Conservation (phyloP, 1,284 basidiomycete genomes). For the Moniliella sp. region DNA sequence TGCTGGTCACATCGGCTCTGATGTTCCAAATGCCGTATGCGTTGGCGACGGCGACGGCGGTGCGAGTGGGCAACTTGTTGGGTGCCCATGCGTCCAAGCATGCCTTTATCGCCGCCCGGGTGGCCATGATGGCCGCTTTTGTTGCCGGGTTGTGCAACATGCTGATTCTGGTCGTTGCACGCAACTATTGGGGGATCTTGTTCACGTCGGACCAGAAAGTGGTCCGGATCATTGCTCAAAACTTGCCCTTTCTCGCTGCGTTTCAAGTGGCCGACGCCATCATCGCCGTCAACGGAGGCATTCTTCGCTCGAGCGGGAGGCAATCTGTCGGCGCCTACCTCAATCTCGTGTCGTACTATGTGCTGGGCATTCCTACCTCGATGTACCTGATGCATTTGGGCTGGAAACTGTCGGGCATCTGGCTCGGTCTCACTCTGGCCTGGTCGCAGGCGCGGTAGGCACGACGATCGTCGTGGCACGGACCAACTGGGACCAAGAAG, state of each 20-base stretch:
- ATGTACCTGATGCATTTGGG: not conserved
- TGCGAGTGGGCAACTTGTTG: conserved; percentile 46
- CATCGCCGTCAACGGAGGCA: conserved; percentile 48
- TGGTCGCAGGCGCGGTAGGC: conserved; percentile 34
- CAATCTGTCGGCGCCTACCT: conserved; percentile 37
- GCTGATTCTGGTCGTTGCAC: conserved; percentile 49
- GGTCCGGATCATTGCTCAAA: conserved; percentile 45
- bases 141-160: conserved; percentile 41
- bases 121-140: conserved; percentile 24
- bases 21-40: conserved; percentile 66
- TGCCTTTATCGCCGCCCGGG: too few relatives aligned
- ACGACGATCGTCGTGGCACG: conserved; percentile 34
- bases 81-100: conserved; percentile 33
- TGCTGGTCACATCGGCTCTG: conserved; percentile 50
- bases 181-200: conserved; percentile 52
- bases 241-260: conserved; percentile 49
- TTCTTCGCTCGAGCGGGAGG: conserved; percentile 56
- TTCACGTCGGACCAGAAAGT: conserved; percentile 67
- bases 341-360: conserved; percentile 39
- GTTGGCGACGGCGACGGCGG: conserved; percentile 56
- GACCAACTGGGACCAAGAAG: too few relatives aligned
- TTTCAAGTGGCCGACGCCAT: conserved; percentile 49
- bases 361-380: conserved; percentile 14
- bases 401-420: conserved; percentile 32
- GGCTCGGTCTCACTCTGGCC: conserved; percentile 38